Base-by-base conservation (phyloP, 2,329 filamentous ascomycete species). In the Delphinella strobiligena region DNA sequence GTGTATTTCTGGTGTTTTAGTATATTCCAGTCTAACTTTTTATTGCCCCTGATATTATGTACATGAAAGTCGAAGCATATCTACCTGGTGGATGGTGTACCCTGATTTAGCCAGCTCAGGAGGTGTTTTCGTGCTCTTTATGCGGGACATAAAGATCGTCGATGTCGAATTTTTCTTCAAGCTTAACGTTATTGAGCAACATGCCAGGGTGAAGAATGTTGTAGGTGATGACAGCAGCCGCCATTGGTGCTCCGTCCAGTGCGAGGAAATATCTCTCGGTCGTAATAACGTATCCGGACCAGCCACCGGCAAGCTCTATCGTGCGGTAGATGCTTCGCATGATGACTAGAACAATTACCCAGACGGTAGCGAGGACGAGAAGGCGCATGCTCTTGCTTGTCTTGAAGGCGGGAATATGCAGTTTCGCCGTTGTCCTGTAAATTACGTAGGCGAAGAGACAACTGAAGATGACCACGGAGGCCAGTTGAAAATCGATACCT, bases 261-360 rank as follows among this genome's bases (percentile, higher is more conserved):
- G 64, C 53, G 49, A 73, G 66, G 49, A 72, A 71, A 14, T 62
- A 58, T 2, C 53, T 42, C 51, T 73, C 61, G 30, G 71, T 53
- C 47, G 68, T 63, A 54, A 69, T 70, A 49, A 83, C 55, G 16
- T 65, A 56, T 0, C 78, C 77, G 3, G 52, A 57, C 71, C 76
- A 85, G 1, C 80, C 80, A 38, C 71, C 63, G 46, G 69, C 72
- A 46, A 84, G 59, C 65, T 84, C 79, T 0, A 72, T 73, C 16
- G 81, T 72, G 40, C 80, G 71, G 57, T 76, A 84, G 31, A 76
- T 70, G 47, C 71, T 77, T 7, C 80, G 66, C 50, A 73, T 72
- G 45, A 82, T 72, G 50, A 84, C 75, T 48, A 38, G 19, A n/a
- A 43, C 12, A n/a, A 38, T 39, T 1, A 22, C 27, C 16, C 38